These are phyloP conservation scores for Cytospora paraplurivora DNA, from an alignment of 2,329 filamentous ascomycete species.

Conservation along the genomic window DNA sequence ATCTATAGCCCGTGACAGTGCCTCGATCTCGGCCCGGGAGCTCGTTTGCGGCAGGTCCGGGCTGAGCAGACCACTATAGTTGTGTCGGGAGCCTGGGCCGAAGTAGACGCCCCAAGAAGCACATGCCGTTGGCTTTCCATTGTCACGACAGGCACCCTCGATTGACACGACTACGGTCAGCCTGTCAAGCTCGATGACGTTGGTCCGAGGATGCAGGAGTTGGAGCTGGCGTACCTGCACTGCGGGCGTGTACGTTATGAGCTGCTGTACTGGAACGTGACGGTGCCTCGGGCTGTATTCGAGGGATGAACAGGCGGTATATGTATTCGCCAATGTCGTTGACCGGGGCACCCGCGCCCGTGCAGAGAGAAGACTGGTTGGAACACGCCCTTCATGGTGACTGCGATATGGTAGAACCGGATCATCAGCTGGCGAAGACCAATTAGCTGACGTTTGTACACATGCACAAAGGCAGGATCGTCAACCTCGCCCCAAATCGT, in stretches of 20 bases:
- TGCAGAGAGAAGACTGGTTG: no score
- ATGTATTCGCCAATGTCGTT: no score
- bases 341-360: no score
- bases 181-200: conserved; percentile 1
- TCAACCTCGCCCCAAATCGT: no score
- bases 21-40: conserved; percentile 32
- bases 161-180: conserved; percentile 32
- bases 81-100: conserved; percentile 33
- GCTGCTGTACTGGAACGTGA: neutral
- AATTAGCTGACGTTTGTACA: neutral
- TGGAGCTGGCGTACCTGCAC: conserved; percentile 10
- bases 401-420: neutral
- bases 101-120: conserved; percentile 35
- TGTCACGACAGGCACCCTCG: conserved; percentile 33
- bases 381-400: conserved; percentile 4
- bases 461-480: no score
- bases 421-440: neutral
- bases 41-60: conserved; percentile 28
- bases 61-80: conserved; percentile 21
- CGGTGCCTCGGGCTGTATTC: conserved; percentile 1
- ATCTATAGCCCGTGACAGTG: conserved; percentile 27
- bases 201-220: neutral
- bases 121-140: conserved; percentile 30
- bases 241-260: neutral
- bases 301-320: conserved; percentile 14